Percentiles rank a stretch among this genome's conserved stretches.
phyloP scores from a whole-genome alignment of 2,329 filamentous ascomycete genomes.

The Trichoderma semiorbis region DNA sequence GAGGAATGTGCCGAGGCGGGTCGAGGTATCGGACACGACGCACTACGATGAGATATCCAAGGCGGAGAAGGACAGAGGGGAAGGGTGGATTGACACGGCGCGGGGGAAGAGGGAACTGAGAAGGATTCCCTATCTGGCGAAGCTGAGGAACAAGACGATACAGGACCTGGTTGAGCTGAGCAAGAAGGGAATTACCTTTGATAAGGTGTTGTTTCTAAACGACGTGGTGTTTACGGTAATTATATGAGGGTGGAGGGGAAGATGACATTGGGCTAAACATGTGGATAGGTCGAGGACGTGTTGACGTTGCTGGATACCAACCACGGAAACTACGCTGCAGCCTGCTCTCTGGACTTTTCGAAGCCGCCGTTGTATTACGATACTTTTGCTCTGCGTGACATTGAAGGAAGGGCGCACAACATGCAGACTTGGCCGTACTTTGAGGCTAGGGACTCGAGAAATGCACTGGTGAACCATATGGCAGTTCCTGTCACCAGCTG shows the following conservation, averaged over 20 bases:
- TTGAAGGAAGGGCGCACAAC: constrained; percentile 46
- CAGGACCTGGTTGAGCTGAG: constrained; percentile 53
- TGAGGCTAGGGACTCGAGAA: constrained; percentile 45
- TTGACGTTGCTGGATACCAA: constrained; percentile 55
- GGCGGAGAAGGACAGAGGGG: constrained; percentile 45
- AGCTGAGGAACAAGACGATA: constrained; percentile 61
- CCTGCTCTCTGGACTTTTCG: constrained; percentile 59
- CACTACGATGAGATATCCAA: constrained; percentile 54
- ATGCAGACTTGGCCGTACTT: constrained; percentile 61
- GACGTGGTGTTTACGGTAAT: constrained; percentile 59
- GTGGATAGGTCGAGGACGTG: constrained; percentile 50
- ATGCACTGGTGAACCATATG: constrained; percentile 48
- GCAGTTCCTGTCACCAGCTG: constrained; percentile 45
- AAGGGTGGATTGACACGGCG: constrained; percentile 64
- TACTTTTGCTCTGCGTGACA: constrained; percentile 59
- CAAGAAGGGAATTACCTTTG: constrained; percentile 49
- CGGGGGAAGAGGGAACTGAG: constrained; percentile 53
- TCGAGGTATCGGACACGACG: constrained; percentile 57
- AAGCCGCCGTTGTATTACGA: constrained; percentile 56
- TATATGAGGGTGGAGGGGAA: not conserved
- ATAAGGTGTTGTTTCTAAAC: constrained; percentile 60
- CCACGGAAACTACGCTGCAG: constrained; percentile 56
- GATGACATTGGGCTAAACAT: not conserved
- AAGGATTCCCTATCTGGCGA: constrained; percentile 66
- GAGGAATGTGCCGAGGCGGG: constrained; percentile 50